Base-by-base conservation (phyloP, 1,284 basidiomycete genomes). In the Rhodotorula mucilaginosa region DNA sequence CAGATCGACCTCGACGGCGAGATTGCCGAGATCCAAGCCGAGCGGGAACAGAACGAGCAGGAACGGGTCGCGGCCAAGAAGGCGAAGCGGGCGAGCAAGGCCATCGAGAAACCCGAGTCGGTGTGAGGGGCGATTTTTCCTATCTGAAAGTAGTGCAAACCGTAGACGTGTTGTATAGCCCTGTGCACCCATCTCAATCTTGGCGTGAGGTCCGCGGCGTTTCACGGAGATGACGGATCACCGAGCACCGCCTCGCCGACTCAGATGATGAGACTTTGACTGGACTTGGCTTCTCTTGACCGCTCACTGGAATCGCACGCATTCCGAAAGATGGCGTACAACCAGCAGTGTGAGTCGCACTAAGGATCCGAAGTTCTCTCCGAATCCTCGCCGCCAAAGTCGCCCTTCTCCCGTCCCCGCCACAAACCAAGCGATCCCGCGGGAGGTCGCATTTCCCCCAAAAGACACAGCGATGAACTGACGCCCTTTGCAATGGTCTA, bases 1-100 rank as follows among this genome's bases (percentile, higher is more conserved):
- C 80, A 80, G 57, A 82, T 83, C 63, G 84, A 84, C 73, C 79
- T 84, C 49, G 85, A 84, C 70, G 80, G 80, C 51, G 84, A 83
- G 74, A 84, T 86, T 44, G 61, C 61, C 23, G 77, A 78, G 70
- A 70, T 78, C 29, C 62, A 64, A 51, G 72, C 74, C 21, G 77
- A 77, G 67, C 60, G 70, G 26, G 70, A 73, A 5, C 63, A 58
- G 13, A 29, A 57, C 19, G 49, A 63, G 56, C 44, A 70, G 64
- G 65, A 65, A 26, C 34, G 56, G 21, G 44, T 51, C 6, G 68
- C 56, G 49, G 69, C 61, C 19, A 48, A 64, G 34, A 62, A 67
- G 65, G 49, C 26, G 39, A 47, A 46, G 23, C 39, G 64, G 65
- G 56, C 54, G 51, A 47, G 58, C 46, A 46, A 56, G 39, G 16